Percentiles rank a stretch among this genome's conserved stretches.
phyloP scores from a whole-genome alignment of 208 protist genomes.

The Trypanosoma avium region DNA sequence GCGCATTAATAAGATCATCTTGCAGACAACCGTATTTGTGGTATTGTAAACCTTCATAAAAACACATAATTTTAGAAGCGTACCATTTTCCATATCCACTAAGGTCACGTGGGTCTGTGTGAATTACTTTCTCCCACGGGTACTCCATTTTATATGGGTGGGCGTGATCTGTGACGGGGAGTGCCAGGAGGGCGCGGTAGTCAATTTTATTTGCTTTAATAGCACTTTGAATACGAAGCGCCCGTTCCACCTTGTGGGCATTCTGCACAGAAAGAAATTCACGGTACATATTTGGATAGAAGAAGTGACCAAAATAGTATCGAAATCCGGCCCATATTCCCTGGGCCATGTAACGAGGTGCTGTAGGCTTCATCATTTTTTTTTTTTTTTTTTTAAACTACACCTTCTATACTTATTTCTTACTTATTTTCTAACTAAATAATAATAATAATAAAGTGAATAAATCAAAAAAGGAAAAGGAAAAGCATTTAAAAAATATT shows the following conservation, averaged over 20 bases:
- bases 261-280: conserved; percentile 89
- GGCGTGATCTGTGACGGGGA: conserved; percentile 89
- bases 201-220: conserved; percentile 94
- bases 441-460: conserved; percentile 16
- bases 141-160: conserved; percentile 94
- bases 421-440: background rate
- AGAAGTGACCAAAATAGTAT: conserved; percentile 89
- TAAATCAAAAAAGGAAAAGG: conserved; percentile 14
- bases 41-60: conserved; percentile 86
- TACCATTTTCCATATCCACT: conserved; percentile 89
- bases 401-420: background rate
- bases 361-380: conserved; percentile 78
- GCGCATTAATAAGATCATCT: conserved; percentile 90
- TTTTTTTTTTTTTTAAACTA: background rate
- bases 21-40: conserved; percentile 90
- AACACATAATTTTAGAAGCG: conserved; percentile 88
- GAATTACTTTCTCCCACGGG: conserved; percentile 90
- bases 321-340: conserved; percentile 86
- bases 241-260: conserved; percentile 87
- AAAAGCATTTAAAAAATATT: conserved; percentile 11
- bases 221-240: conserved; percentile 84
- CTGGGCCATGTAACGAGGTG: conserved; percentile 77
- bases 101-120: conserved; percentile 77
- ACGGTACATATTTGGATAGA: conserved; percentile 90
- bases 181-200: conserved; percentile 84